phyloP scores from a whole-genome alignment of 306 rosid genomes.

The Betula pendula region DNA sequence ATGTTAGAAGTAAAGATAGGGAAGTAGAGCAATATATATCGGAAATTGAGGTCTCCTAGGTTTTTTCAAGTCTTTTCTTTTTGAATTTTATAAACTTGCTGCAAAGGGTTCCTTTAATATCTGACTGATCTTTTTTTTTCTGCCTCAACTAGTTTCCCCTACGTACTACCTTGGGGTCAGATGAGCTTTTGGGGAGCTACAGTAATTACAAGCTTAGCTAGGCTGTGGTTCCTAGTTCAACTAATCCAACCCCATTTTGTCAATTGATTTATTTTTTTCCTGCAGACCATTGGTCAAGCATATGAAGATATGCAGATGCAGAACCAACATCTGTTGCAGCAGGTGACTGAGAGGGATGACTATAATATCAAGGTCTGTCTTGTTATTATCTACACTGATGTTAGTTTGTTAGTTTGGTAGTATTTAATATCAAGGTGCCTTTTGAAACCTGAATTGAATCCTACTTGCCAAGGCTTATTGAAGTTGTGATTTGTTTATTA shows the following conservation, averaged over 20 bases:
- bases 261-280: conserved; percentile 26
- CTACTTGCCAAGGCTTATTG: too few species aligned
- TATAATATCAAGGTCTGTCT: conserved; percentile 80
- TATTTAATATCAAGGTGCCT: too few species aligned
- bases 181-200: too few species aligned
- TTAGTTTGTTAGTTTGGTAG: not conserved
- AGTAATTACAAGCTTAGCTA: too few species aligned
- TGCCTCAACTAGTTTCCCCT: conserved; percentile 1
- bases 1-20: conserved; percentile 69
- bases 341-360: conserved; percentile 94
- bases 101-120: conserved; percentile 11
- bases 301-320: conserved; percentile 99
- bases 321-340: conserved; percentile 83
- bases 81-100: not conserved
- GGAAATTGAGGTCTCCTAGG: conserved; percentile 81
- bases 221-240: too few species aligned
- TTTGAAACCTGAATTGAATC: too few species aligned
- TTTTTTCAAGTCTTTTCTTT: conserved; percentile 4
- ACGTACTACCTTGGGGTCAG: too few species aligned
- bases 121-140: not conserved
- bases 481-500: too few species aligned
- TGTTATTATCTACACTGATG: conserved; percentile 22
- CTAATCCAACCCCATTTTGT: conserved; percentile 10
- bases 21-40: conserved; percentile 90
- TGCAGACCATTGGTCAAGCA: conserved; percentile 96